Base-by-base conservation (phyloP, 164 flowering plant genomes). In the Vitis rupestris region DNA sequence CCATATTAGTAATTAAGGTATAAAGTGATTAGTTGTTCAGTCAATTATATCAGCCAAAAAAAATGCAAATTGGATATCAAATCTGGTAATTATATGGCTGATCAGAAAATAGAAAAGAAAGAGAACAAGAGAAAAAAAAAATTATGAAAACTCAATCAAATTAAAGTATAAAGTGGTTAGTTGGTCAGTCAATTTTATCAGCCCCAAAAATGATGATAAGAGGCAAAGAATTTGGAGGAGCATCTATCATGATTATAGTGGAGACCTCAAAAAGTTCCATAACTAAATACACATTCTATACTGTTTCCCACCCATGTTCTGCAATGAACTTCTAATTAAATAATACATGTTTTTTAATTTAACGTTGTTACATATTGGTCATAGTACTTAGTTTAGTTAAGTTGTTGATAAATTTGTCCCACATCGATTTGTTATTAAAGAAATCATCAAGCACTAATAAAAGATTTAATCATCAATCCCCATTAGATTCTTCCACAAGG, bases 91-190 rank as follows among this genome's bases (percentile, higher is more conserved):
- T 11, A 52, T 52, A 11, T 13, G 14, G 1, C 3, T 15, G 44
- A 31, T 31, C 44, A 31, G 44, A 31, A 6, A 31, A 31, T 31
- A 31, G 44, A 31, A 31, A 31, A 31, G 44, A 31, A 31, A 31
- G 44, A 31, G 44, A 31, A 31, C 44, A 31, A 31, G 7, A 31
- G 7, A 31, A 31, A 31, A 31, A 31, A 31, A 31, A 59, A 60
- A 68, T 19, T 2, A 12, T 68, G 70, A 59, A 55, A 47, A 59
- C 59, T 59, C 64, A 68, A 59, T 14, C 51, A 68, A 37, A 50
- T 30, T 16, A 69, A 69, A 69, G 64, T 49, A 71, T 69, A 47
- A 67, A 68, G 71, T 73, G 72, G 76, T 68, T 73, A 72, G 16
- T 63, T 29, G 7, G 60, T 73, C 76, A 73, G 44, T 31, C 44